Base-by-base conservation (phyloP, 768 basidiomycete species). In the Clavulina sp. region DNA sequence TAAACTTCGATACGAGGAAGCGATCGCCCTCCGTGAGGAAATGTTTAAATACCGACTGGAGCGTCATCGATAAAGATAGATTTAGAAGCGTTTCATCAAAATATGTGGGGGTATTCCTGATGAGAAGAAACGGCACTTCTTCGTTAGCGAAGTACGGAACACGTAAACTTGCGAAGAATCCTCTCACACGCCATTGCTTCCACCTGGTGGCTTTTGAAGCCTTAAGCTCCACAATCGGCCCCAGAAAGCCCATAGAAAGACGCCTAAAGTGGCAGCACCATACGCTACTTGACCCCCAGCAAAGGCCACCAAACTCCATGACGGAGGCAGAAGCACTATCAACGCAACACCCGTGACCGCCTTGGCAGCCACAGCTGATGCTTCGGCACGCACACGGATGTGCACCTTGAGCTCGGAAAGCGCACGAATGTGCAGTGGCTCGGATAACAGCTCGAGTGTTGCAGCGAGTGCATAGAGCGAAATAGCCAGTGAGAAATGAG, bases 1-100 rank as follows among this genome's bases (percentile, higher is more conserved):
- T 89, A 60, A 87, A 77, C 62, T 75, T 77, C 0, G 86, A 85
- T 18, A 99, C 71, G 7, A 93, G 73, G 41, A 97, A 68, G 60
- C 95, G 88, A 64, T 99, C 95, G 3, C 87, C 89, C 61, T 97
- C 95, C 0, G 93, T 97, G 26, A 99, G 69, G 56, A 96, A 75
- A 63, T 97, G 95, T 63, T 99, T 99, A 56, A 96, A 71, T 2
- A 95, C 56, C 0, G 84, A 88, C 62, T 97, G 95, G 1, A 71
- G 71, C 21, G 88, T 89, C 77, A 97, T 84, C 0, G 82, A 85
- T 48, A 76, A 64, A 0, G 88, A 83, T 4, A 97, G 70, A 21
- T 68, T 65, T 9, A 86, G 63, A 16, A 76, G 62, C 28, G 68
- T 60, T 5, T 64, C 56, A 43, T 77, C 69, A 55, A 77, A 75